These are phyloP conservation scores for Cajanus cajan DNA, from an alignment of 306 rosid genomes.

Conservation along the genomic window DNA sequence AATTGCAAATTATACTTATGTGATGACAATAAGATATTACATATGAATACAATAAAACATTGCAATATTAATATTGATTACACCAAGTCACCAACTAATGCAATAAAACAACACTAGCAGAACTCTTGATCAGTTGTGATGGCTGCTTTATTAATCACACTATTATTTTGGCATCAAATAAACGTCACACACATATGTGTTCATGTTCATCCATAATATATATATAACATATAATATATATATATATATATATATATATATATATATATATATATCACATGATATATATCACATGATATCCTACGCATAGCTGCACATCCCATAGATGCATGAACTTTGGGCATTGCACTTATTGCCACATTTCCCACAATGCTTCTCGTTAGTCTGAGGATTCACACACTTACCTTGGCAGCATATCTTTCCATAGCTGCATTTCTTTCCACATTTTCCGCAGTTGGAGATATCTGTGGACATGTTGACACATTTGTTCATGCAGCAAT, in stretches of 20 bases:
- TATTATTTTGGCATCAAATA: too few relatives aligned
- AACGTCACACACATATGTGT: too few relatives aligned
- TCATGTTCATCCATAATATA: too few relatives aligned
- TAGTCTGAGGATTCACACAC: constrained; percentile 55
- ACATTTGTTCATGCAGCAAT: constrained; percentile 54
- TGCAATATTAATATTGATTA: background rate
- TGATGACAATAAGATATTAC: background rate
- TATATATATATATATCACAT: too few relatives aligned
- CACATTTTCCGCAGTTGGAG: constrained; percentile 64
- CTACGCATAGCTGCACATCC: constrained; percentile 71
- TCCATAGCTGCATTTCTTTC: constrained; percentile 51
- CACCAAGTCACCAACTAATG: background rate
- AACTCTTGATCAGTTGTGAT: background rate
- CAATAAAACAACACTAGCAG: background rate
- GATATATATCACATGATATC: background rate
- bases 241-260: too few relatives aligned
- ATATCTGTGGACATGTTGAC: constrained; percentile 41
- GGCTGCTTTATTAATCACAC: background rate
- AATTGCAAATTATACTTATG: background rate
- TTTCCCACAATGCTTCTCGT: constrained; percentile 57
- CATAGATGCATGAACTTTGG: constrained; percentile 44
- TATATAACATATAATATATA: too few relatives aligned
- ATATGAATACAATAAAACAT: background rate
- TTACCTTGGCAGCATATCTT: constrained; percentile 63
- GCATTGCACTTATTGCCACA: constrained; percentile 57